phyloP scores from a whole-genome alignment of 2,329 filamentous ascomycete genomes.

The Aspergillus sp. region DNA sequence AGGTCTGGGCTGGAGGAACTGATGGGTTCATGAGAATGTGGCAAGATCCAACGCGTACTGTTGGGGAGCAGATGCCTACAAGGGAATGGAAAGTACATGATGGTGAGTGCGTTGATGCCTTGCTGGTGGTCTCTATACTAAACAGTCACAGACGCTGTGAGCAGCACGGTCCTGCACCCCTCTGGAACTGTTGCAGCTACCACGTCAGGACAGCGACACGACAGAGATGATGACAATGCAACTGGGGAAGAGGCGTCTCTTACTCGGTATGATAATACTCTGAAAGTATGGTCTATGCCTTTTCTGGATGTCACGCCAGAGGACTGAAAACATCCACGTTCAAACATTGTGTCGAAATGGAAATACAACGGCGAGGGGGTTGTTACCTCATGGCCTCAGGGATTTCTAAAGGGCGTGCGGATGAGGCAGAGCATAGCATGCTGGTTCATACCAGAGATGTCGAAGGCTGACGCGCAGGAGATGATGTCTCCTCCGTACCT shows the following conservation, averaged over 20 bases:
- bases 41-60: slow-evolving; percentile 43
- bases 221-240: slow-evolving; percentile 12
- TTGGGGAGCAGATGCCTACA: slow-evolving; percentile 43
- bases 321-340: neutral
- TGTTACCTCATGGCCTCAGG: neutral
- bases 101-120: slow-evolving; percentile 30
- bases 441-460: no score
- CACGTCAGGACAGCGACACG: slow-evolving; percentile 46
- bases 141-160: slow-evolving; percentile 41
- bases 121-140: slow-evolving; percentile 13
- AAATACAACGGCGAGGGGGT: neutral
- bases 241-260: slow-evolving; percentile 11
- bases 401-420: no score
- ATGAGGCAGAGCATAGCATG: no score
- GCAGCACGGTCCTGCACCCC: slow-evolving; percentile 48
- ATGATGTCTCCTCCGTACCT: no score
- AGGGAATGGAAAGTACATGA: slow-evolving; percentile 46
- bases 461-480: no score
- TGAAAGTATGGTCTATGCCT: slow-evolving; percentile 43
- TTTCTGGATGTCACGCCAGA: slow-evolving; percentile 10
- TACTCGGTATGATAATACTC: slow-evolving; percentile 31
- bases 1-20: slow-evolving; percentile 60
- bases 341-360: neutral
- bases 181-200: slow-evolving; percentile 49
- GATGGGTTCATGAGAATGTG: slow-evolving; percentile 56